Base-by-base conservation (phyloP, 805 yeast genomes). In the Cyberlindnera maritima region DNA sequence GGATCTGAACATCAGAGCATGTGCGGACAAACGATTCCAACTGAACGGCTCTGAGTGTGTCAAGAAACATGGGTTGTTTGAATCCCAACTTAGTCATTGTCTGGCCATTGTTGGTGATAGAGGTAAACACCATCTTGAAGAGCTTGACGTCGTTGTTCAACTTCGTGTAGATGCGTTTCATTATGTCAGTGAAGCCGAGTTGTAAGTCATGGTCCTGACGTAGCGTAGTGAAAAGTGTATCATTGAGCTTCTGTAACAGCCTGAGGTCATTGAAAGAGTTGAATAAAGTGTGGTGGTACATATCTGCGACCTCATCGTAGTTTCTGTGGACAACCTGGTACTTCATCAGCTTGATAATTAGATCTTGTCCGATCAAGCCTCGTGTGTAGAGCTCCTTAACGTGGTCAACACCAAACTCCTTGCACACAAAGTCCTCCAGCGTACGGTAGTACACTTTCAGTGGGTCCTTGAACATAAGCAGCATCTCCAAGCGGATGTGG, bases 401-500 rank as follows among this genome's bases (percentile, higher is more conserved):
- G 2, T 45, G 18, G 3, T n/a, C 31, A n/a, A 45, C 39, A 4
- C 36, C 32, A 29, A 57, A 55, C 12, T 48, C 50, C 3, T 37
- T 19, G 6, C n/a, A 20, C 17, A 58, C 39, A 9, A 50, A 33
- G 12, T 7, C 14, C 21, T 49, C 54, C 12, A 57, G 32, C 7
- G 44, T 42, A 13, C n/a, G 36, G 11, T 38, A 34, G 28, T 43
- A 46, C 7, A 58, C 23, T 9, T 48, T 48, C 7, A 52, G 33
- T 0, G 50, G 50, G 3, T 51, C 44, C 12, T 44, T 38, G 33
- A 47, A 49, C 12, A 33, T 25, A 15, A 58, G 35, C 17, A 58
- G 14, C 2, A 41, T 36, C 6, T 43, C 42, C 3, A 58, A 38
- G n/a, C 49, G 51, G 14, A 49, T 44, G 43, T 58, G 62, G 1